A percentile compares a stretch with the other conserved stretches of the same genome.
phyloP scores from a whole-genome alignment of 345 rosid genomes.

The Populus euphratica region DNA sequence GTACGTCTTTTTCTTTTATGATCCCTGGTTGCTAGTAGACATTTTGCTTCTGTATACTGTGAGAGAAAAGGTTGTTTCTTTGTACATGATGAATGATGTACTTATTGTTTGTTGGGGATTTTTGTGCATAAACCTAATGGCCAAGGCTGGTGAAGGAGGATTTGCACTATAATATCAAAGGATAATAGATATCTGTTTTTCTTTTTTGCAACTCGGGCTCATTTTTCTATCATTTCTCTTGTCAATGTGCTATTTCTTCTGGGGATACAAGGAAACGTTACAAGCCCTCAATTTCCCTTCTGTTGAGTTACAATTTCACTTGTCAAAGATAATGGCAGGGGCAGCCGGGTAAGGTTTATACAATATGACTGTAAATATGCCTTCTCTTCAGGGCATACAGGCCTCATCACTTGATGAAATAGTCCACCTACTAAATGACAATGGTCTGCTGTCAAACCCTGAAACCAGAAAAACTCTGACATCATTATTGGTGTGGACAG shows the following conservation, averaged over 20 bases:
- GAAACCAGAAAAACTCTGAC: background rate
- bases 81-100: background rate
- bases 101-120: background rate
- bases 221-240: background rate
- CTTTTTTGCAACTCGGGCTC: too few species aligned
- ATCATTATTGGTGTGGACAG: background rate
- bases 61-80: background rate
- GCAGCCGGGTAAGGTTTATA: background rate
- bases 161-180: background rate
- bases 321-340: background rate
- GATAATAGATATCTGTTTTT: background rate
- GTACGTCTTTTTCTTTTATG: background rate
- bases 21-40: background rate
- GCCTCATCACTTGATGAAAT: background rate
- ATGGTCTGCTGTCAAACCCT: background rate
- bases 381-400: background rate
- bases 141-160: background rate
- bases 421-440: background rate
- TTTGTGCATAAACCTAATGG: background rate
- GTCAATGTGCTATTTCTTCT: background rate
- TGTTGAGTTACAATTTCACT: background rate
- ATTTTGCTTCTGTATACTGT: background rate
- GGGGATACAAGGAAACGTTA: background rate
- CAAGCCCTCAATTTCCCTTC: background rate
- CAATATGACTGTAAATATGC: background rate